phyloP scores from a whole-genome alignment of 768 basidiomycete genomes.

The Podaxis sp. region DNA sequence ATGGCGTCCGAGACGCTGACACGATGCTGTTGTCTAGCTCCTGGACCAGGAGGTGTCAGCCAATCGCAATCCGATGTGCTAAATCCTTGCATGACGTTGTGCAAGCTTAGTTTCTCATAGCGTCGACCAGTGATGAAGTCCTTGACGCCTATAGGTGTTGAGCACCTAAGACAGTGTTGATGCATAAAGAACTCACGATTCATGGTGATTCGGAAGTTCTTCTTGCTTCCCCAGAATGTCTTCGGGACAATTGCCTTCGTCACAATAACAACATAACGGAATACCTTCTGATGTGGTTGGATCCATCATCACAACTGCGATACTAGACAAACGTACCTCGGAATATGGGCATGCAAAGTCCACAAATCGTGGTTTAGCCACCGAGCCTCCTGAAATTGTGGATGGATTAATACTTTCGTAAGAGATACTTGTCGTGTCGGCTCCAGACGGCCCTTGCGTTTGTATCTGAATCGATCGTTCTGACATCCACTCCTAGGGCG shows the following conservation, averaged over 20 bases:
- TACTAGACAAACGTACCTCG: conserved; percentile 42
- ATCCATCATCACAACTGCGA: background rate
- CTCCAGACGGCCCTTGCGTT: conserved; percentile 43
- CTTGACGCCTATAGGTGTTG: conserved; percentile 52
- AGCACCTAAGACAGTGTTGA: background rate
- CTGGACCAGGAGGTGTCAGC: conserved; percentile 49
- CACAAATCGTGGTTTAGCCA: conserved; percentile 70
- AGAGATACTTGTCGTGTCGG: conserved; percentile 40
- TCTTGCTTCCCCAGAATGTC: conserved; percentile 71
- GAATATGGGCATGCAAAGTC: conserved; percentile 66
- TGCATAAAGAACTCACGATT: conserved; percentile 39
- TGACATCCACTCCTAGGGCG: conserved; percentile 66
- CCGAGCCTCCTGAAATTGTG: conserved; percentile 41
- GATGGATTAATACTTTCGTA: conserved; percentile 47
- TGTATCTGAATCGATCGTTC: conserved; percentile 53
- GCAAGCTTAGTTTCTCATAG: conserved; percentile 78
- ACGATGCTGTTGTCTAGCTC: conserved; percentile 36
- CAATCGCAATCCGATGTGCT: conserved; percentile 74
- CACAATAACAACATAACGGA: conserved; percentile 55
- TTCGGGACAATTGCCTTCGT: conserved; percentile 71
- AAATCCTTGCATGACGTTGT: conserved; percentile 73
- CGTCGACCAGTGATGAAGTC: conserved; percentile 71
- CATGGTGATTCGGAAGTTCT: conserved; percentile 58
- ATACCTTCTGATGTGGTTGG: conserved; percentile 45
- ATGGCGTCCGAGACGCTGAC: conserved; percentile 61